Base-by-base conservation (phyloP, 2,329 filamentous ascomycete genomes). In the Elsinoe australis region DNA sequence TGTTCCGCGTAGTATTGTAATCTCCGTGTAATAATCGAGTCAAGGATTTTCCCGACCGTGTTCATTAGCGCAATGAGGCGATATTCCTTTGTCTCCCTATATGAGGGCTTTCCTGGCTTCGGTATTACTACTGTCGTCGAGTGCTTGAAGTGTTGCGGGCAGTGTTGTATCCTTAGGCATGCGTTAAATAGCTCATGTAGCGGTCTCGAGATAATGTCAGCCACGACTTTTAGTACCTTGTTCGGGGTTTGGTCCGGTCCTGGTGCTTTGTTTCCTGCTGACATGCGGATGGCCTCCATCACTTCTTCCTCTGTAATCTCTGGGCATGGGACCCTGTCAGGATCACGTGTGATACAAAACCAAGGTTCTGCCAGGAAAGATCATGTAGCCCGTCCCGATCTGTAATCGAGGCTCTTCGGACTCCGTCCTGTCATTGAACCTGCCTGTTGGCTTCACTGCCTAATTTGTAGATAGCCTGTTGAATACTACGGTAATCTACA, bases 21-120 rank as follows among this genome's bases (percentile, higher is more conserved):
- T 24, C 58, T 35, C 26, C 24, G 47, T 17, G 57, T 55, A n/a
- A 61, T 36, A 5, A 63, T 49, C 26, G 51, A 38, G 10, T 64
- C 61, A 15, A 65, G 52, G 3, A 54, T 49, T 35, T 64, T 64
- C 15, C 60, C 55, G 5, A 59, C 49, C 4, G 58, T 64, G 48
- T 59, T 58, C 2, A 62, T 49, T 2, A 61, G 47, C 14, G 56
- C 55, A 19, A 59, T 60, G 2, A 56, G 60, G 8, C 54, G 35
- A 49, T 63, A 63, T 28, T 50, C 34, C 36, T 60, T 64, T 0
- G 54, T 51, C 33, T 49, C 39, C 5, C 47, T 55, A 50, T 63
- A 64, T 42, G 60, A 49, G n/a, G 50, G 41, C 50, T 63, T 61
- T 24, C 53, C 51, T 12, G 50, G 56, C 44, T 63, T 62, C 14